Evolutionary conservation across 352 stramenopile genomes (phyloP).

Genomic region (Elongisporangium undulatum): DNA sequence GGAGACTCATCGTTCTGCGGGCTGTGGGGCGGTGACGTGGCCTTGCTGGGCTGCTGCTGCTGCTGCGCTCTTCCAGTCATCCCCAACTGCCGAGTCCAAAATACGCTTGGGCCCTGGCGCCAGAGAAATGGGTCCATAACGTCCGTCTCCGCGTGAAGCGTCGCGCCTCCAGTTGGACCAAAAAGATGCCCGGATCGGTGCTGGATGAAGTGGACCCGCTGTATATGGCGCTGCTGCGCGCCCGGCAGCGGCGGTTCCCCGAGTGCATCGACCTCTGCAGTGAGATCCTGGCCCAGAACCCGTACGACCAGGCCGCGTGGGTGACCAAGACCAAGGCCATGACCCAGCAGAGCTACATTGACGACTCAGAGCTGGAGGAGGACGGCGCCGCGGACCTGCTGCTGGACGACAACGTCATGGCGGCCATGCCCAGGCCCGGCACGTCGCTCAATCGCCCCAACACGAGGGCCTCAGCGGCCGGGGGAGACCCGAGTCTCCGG

Average conservation of each 20-base stretch:
- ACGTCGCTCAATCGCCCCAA: slow-evolving; percentile 89
- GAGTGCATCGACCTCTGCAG: slow-evolving; percentile 84
- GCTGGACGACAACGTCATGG: slow-evolving; percentile 92
- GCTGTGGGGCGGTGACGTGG: background rate
- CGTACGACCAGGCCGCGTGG: slow-evolving; percentile 89
- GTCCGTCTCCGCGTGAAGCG: background rate
- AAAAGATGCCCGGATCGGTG: background rate
- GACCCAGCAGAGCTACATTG: slow-evolving; percentile 87
- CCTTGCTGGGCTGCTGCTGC: background rate
- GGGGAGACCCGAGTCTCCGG: slow-evolving; percentile 62
- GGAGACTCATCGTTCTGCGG: slow-evolving; percentile 7
- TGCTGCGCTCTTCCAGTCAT: slow-evolving; percentile 1
- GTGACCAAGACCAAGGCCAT: slow-evolving; percentile 89
- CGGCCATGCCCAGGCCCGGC: slow-evolving; percentile 79
- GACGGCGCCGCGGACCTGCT: slow-evolving; percentile 88
- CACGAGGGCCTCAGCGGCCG: slow-evolving; percentile 29
- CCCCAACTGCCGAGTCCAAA: background rate
- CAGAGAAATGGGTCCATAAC: background rate
- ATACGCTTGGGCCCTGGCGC: background rate
- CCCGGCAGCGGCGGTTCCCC: slow-evolving; percentile 68
- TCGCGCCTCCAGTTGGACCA: background rate
- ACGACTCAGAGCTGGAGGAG: slow-evolving; percentile 92
- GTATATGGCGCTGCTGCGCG: slow-evolving; percentile 80
- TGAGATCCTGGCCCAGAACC: slow-evolving; percentile 79
- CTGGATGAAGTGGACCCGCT: slow-evolving; percentile 86